phyloP scores from a whole-genome alignment of 768 basidiomycete genomes.

The Suillus tomentosus region DNA sequence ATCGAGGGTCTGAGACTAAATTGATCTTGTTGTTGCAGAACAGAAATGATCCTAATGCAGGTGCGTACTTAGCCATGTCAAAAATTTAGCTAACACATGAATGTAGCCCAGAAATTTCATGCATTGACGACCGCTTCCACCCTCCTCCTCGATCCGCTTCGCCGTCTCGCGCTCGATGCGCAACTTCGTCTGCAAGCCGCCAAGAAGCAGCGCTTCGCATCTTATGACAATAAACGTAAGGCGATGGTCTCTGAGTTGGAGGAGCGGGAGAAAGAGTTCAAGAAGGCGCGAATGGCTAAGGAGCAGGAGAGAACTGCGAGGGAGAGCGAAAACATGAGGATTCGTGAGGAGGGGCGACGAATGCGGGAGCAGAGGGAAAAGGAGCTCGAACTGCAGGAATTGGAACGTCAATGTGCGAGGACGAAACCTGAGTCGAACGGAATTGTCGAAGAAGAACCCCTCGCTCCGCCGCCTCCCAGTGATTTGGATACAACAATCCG shows the following conservation, averaged over 20 bases:
- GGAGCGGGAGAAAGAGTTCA: constrained; percentile 73
- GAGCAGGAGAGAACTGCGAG: constrained; percentile 55
- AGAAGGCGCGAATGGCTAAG: constrained; percentile 67
- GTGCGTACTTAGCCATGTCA: constrained; percentile 34
- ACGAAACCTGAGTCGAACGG: constrained; percentile 27
- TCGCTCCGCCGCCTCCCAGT: constrained; percentile 64
- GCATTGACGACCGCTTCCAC: constrained; percentile 82
- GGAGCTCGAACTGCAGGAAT: constrained; percentile 35
- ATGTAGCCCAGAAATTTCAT: constrained; percentile 74
- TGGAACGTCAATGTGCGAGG: constrained; percentile 42
- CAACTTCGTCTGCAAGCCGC: constrained; percentile 73
- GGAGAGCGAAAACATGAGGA: constrained; percentile 65
- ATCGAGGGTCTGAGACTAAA: constrained; percentile 13
- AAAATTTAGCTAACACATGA: constrained; percentile 5
- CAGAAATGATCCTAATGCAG: constrained; percentile 78
- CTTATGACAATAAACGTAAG: constrained; percentile 74
- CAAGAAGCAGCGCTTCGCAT: constrained; percentile 65
- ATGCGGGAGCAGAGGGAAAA: constrained; percentile 68
- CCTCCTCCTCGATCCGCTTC: constrained; percentile 76
- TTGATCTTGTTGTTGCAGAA: constrained; percentile 48
- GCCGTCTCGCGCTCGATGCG: constrained; percentile 77
- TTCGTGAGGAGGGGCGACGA: constrained; percentile 73
- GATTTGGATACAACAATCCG: constrained; percentile 75
- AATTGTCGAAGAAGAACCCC: constrained; percentile 38
- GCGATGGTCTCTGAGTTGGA: constrained; percentile 77